These are phyloP conservation scores for Clathrospora elynae DNA, from an alignment of 2,329 filamentous ascomycete species.

Conservation along the genomic window DNA sequence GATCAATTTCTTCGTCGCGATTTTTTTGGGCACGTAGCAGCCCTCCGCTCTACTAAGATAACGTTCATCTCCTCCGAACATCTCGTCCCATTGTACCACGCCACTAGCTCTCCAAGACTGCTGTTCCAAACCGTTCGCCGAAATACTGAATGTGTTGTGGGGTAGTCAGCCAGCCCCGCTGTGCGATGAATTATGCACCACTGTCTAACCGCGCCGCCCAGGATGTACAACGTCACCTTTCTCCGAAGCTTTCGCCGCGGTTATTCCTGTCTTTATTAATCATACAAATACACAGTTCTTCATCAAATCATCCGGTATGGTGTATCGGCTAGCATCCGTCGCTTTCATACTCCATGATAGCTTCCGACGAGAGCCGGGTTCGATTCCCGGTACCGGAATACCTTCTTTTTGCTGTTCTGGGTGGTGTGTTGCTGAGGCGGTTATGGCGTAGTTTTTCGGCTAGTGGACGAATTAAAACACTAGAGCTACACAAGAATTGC, in stretches of 20 bases:
- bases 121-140: background rate
- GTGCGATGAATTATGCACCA: background rate
- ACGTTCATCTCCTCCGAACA: background rate
- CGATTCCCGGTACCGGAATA: slow-evolving; percentile 27
- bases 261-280: background rate
- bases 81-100: background rate
- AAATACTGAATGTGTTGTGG: background rate
- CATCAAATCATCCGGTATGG: slow-evolving; percentile 22
- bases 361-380: slow-evolving; percentile 30
- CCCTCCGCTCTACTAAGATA: too few species aligned
- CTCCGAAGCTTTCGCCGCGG: too few species aligned
- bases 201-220: too few species aligned
- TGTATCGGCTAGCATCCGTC: slow-evolving; percentile 32
- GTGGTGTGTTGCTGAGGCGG: too few species aligned
- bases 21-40: too few species aligned
- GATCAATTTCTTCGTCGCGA: too few species aligned
- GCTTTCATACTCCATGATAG: slow-evolving; percentile 24
- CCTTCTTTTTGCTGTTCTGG: slow-evolving; percentile 10
- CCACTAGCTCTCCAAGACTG: background rate
- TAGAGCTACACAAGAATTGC: too few species aligned
- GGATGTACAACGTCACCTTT: background rate
- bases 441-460: too few species aligned
- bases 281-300: background rate
- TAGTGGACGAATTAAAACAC: too few species aligned
- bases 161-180: background rate